A percentile compares a stretch with the other conserved stretches of the same genome.
Conservation (phyloP, 345 rosid genomes). For the Murraya koenigii region DNA sequence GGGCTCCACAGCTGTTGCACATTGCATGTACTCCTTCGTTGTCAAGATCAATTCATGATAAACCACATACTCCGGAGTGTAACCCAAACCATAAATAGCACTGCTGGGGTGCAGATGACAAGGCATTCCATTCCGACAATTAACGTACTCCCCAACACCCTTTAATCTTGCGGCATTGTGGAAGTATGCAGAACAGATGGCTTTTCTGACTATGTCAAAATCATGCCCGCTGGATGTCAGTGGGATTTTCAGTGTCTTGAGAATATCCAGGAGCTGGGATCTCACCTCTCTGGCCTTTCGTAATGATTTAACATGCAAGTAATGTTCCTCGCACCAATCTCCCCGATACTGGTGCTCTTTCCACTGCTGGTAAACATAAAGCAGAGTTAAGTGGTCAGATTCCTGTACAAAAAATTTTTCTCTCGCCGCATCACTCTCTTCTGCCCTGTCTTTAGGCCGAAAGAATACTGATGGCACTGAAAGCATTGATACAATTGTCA, state of each 20-base stretch:
- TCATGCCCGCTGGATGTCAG: conserved; percentile 72
- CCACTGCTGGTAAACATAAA: conserved; percentile 92
- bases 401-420: conserved; percentile 92
- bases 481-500: conserved; percentile 98
- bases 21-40: conserved; percentile 95
- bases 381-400: conserved; percentile 85
- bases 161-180: conserved; percentile 88
- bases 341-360: conserved; percentile 91
- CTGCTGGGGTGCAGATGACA: conserved; percentile 96
- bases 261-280: conserved; percentile 91
- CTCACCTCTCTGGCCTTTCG: conserved; percentile 91
- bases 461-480: conserved; percentile 98
- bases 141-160: conserved; percentile 96
- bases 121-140: conserved; percentile 85
- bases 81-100: conserved; percentile 84
- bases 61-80: conserved; percentile 82
- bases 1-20: conserved; percentile 90
- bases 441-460: conserved; percentile 93
- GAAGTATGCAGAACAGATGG: conserved; percentile 93
- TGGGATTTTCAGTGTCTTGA: conserved; percentile 78
- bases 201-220: conserved; percentile 73
- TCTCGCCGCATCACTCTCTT: conserved; percentile 93
- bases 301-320: conserved; percentile 79
- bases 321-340: conserved; percentile 92
- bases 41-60: conserved; percentile 91